Conservation (phyloP, 192 early-diverging fungal species). For the Oehlia diaphana region DNA sequence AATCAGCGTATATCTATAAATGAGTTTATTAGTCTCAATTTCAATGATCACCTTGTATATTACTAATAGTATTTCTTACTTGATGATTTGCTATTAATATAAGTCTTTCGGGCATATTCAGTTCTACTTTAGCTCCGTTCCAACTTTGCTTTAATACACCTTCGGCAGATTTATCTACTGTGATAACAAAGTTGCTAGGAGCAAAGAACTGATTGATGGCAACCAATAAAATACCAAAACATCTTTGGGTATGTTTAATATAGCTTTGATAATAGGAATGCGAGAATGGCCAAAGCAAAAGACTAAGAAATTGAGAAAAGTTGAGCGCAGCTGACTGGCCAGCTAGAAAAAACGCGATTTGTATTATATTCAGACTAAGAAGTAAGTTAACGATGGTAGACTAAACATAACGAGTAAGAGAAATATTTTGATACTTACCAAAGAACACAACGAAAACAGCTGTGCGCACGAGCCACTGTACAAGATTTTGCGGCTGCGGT, state of each 20-base stretch:
- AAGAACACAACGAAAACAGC: not conserved
- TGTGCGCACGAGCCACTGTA: not conserved
- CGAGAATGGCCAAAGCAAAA: conserved; percentile 30
- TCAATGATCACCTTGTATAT: not conserved
- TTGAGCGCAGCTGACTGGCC: conserved; percentile 20
- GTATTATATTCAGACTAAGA: not conserved
- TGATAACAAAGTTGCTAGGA: conserved; percentile 48
- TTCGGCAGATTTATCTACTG: conserved; percentile 43
- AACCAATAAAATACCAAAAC: conserved; percentile 48
- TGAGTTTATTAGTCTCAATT: not conserved
- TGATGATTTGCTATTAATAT: conserved; percentile 62
- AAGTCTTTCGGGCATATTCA: conserved; percentile 50
- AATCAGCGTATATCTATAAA: conserved; percentile 61
- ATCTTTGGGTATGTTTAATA: conserved; percentile 41
- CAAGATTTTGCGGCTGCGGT: not conserved
- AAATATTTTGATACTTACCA: not conserved
- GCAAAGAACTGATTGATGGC: conserved; percentile 53
- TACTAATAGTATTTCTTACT: conserved; percentile 33
- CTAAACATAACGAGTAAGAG: not conserved
- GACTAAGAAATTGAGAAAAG: conserved; percentile 35
- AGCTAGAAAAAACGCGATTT: not conserved
- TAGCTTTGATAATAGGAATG: conserved; percentile 34
- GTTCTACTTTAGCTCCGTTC: conserved; percentile 28
- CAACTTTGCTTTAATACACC: conserved; percentile 30
- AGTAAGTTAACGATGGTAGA: not conserved